These are phyloP conservation scores for Phytophthora vignae DNA, from an alignment of 352 stramenopile species.

Conservation along the genomic window DNA sequence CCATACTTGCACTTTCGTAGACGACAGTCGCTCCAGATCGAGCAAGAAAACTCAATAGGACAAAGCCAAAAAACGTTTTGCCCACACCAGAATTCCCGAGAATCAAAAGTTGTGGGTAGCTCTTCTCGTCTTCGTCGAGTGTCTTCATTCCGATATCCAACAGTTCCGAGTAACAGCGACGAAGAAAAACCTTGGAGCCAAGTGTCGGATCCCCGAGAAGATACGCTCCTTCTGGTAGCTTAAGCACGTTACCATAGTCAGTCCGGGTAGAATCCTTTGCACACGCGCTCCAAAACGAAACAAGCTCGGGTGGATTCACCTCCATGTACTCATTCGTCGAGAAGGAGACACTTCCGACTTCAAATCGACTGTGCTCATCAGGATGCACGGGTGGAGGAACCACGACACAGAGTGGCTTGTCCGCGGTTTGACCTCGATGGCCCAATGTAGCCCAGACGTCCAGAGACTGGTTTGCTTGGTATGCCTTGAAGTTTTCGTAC, in stretches of 20 bases:
- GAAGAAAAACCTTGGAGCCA: background rate
- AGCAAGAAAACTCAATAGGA: background rate
- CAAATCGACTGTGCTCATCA: no score
- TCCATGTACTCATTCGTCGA: no score
- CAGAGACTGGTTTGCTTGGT: no score
- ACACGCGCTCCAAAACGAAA: no score
- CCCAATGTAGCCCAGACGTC: no score
- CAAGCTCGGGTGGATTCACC: no score
- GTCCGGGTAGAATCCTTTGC: no score
- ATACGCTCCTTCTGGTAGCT: background rate
- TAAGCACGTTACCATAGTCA: background rate
- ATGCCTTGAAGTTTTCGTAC: no score
- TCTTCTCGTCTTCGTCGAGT: background rate
- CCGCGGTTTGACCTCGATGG: no score
- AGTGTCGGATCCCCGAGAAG: background rate
- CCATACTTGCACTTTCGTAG: background rate
- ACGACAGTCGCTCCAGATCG: background rate
- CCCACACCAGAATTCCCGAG: conserved; percentile 37
- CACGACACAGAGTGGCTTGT: no score
- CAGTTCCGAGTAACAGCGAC: background rate
- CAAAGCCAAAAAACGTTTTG: conserved; percentile 36
- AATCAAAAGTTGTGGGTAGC: conserved; percentile 34
- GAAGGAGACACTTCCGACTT: no score
- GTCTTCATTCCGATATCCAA: background rate
- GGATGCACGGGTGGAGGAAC: no score